These are phyloP conservation scores for Hypoxylon sp. DNA, from an alignment of 2,329 filamentous ascomycete genomes.

Conservation along the genomic window DNA sequence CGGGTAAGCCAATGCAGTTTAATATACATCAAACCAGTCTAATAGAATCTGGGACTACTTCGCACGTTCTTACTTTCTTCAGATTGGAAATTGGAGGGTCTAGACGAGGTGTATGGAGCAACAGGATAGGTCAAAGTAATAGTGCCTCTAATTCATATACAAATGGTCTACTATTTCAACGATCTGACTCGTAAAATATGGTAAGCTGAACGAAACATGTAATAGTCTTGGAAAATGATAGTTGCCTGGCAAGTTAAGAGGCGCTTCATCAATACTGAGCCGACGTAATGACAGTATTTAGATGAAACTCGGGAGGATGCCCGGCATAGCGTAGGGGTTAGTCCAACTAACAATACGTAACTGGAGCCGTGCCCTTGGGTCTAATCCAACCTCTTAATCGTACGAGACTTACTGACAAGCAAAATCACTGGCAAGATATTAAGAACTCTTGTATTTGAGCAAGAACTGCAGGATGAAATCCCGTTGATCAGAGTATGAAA, in stretches of 20 bases:
- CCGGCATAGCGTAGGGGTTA: not conserved
- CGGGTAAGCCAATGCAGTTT: not conserved
- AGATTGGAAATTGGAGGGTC: not conserved
- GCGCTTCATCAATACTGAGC: not conserved
- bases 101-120: not conserved
- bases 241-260: not conserved
- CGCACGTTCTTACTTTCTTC: not conserved
- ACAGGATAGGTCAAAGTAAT: not conserved
- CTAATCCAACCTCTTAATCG: not conserved
- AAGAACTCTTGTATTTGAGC: not conserved
- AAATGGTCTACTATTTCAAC: not conserved
- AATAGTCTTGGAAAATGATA: not conserved
- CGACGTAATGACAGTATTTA: not conserved
- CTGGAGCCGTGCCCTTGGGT: not conserved
- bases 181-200: too few relatives aligned
- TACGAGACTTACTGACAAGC: not conserved
- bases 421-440: not conserved
- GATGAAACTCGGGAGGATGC: not conserved
- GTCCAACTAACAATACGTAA: not conserved
- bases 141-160: not conserved
- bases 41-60: not conserved
- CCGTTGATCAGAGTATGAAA: not conserved
- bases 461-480: not conserved
- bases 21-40: slow-evolving; percentile 13
- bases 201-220: not conserved